Base-by-base conservation (phyloP, 108 stramenopile species). In the Poteriospumella lacustris region DNA sequence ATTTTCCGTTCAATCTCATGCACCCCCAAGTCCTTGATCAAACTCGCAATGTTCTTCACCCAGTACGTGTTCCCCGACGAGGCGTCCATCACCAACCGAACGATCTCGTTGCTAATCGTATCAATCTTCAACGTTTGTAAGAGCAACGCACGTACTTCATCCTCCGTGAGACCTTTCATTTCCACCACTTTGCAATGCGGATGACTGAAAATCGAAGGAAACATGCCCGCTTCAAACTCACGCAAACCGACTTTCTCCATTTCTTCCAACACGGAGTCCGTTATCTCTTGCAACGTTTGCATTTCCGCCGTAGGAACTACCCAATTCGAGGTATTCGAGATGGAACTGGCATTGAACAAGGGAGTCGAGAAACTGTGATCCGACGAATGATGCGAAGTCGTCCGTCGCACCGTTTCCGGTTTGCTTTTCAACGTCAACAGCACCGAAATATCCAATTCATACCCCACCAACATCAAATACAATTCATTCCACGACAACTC, bases 141-240 rank as follows among this genome's bases (percentile, higher is more conserved):
- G 9, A 64, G 31, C 3, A 64, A 34, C 5, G 28, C 60, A 12
- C 24, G 3, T 64, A 64, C 60, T 24, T 64, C 60, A 34, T 3
- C 12, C 9, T 64, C 60, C 28, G 28, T 64, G 9, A 64, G 36
- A 31, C 60, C 24, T 12, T 19, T 64, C 60, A 64, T 64, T 24
- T 64, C 60, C 9, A 64, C 31, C 9, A 64, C 60, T 34, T 5
- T 64, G 28, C 33, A 64, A 64, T 64, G 28, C 36, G 28, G 33
- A 64, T 64, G 60, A 34, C 60, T 34, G 5, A 64, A 19, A 64
- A 64, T 64, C 5, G 60, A 64, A n/a, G n/a, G n/a, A n/a, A n/a
- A n/a, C n/a, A n/a, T n/a, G n/a, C n/a, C n/a, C n/a, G n/a, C n/a
- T n/a, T n/a, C n/a, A n/a, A n/a, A n/a, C n/a, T n/a, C n/a, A n/a